Evolutionary conservation across 2,329 filamentous ascomycete species (phyloP).

Genomic region (Cylindrodendrum hubeiense): DNA sequence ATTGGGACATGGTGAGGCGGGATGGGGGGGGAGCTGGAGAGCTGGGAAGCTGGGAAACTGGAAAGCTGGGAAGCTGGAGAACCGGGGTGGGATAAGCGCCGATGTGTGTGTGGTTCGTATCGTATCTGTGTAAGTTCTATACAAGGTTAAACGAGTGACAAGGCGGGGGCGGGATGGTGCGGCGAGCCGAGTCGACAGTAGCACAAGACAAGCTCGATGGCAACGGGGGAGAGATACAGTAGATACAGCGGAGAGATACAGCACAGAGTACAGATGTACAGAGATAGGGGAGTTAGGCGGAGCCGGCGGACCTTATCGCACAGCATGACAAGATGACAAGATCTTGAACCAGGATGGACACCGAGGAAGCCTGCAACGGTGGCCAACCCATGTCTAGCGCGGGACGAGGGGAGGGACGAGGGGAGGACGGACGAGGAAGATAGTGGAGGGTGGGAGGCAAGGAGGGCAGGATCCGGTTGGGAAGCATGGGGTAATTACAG

Average conservation of each 20-base stretch:
- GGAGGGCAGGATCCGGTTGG: not conserved
- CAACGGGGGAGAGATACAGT: not conserved
- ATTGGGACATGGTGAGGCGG: not conserved
- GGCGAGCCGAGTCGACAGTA: not conserved
- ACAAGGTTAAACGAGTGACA: not conserved
- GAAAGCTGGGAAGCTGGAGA: not conserved
- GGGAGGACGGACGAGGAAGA: too few species aligned
- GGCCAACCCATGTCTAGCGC: slow-evolving; percentile 5
- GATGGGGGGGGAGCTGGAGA: not conserved
- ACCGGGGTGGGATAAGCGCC: not conserved
- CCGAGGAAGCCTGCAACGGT: not conserved
- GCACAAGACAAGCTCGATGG: not conserved
- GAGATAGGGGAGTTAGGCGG: too few species aligned
- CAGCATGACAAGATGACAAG: not conserved
- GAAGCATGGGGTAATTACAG: not conserved
- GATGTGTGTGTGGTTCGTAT: not conserved
- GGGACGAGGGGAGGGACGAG: too few species aligned
- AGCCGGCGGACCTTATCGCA: slow-evolving; percentile 1
- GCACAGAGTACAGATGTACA: too few species aligned
- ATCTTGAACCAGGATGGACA: slow-evolving; percentile 5
- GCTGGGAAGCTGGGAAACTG: not conserved
- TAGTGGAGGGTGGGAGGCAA: not conserved
- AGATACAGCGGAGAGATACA: not conserved
- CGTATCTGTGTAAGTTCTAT: not conserved
- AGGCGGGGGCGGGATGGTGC: not conserved